phyloP scores from a whole-genome alignment of 129 eudicot species.

The Helichrysum umbraculigerum region DNA sequence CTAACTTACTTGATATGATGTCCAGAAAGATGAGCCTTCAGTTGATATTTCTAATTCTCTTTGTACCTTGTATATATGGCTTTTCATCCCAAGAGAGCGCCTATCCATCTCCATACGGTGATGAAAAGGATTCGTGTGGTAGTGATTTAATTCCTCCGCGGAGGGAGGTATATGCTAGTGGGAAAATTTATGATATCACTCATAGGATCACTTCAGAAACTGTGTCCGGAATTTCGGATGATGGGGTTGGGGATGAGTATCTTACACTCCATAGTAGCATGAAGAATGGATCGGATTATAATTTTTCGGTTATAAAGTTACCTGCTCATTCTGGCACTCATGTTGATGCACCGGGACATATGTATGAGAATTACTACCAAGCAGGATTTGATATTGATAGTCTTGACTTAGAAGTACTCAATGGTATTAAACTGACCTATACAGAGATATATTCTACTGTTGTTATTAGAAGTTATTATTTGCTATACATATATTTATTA shows the following conservation, averaged over 20 bases:
- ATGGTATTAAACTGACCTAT: neutral
- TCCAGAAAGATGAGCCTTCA: constrained; percentile 26
- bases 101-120: constrained; percentile 28
- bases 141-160: constrained; percentile 38
- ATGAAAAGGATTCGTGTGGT: constrained; percentile 23
- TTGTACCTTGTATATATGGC: constrained; percentile 16
- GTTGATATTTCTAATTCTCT: constrained; percentile 20
- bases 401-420: constrained; percentile 61
- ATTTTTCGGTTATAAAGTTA: constrained; percentile 64
- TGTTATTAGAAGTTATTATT: neutral
- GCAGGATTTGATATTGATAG: constrained; percentile 77
- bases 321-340: constrained; percentile 83
- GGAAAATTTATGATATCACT: constrained; percentile 65
- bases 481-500: neutral
- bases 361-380: constrained; percentile 65
- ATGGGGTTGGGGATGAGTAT: constrained; percentile 50
- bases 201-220: constrained; percentile 51
- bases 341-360: constrained; percentile 95
- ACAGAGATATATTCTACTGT: neutral
- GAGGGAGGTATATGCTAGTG: constrained; percentile 53
- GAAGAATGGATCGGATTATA: constrained; percentile 73
- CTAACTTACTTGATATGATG: neutral
- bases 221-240: constrained; percentile 40
- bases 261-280: constrained; percentile 52
- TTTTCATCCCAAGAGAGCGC: constrained; percentile 25